A percentile compares a stretch with the other conserved stretches of the same genome.
phyloP scores from a whole-genome alignment of 371 early-diverging fungal genomes.

The Vittaforma corneae region DNA sequence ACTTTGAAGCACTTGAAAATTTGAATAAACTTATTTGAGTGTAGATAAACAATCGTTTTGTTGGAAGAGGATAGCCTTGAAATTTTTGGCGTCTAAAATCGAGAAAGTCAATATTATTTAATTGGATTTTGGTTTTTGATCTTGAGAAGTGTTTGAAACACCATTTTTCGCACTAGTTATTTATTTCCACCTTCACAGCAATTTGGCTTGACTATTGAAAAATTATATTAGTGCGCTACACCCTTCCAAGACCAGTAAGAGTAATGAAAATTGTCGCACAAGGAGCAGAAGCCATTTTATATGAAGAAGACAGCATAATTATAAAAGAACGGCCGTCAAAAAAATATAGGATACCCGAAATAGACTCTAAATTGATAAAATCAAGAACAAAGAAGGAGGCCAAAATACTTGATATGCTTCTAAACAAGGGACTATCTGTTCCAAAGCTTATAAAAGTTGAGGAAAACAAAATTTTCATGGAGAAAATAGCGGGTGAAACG shows the following conservation, averaged over 20 bases:
- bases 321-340: conserved; percentile 49
- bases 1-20: conserved; percentile 15
- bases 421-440: conserved; percentile 17
- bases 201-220: background rate
- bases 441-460: conserved; percentile 16
- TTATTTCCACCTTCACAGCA: background rate
- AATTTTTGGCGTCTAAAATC: too few species aligned
- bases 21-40: too few species aligned
- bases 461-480: conserved; percentile 48
- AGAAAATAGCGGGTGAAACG: conserved; percentile 41
- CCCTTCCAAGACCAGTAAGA: background rate
- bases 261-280: conserved; percentile 37
- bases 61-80: too few species aligned
- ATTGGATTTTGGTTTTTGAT: background rate
- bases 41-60: too few species aligned
- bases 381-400: conserved; percentile 47
- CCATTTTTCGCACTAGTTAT: background rate
- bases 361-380: conserved; percentile 48
- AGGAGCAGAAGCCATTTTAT: conserved; percentile 57
- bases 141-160: background rate
- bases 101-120: too few species aligned
- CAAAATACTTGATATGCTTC: conserved; percentile 42
- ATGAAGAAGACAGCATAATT: conserved; percentile 22
- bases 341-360: conserved; percentile 47
- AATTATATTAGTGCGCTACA: background rate